phyloP scores from a whole-genome alignment of 768 basidiomycete genomes.

The Dioszegia aurantiaca region DNA sequence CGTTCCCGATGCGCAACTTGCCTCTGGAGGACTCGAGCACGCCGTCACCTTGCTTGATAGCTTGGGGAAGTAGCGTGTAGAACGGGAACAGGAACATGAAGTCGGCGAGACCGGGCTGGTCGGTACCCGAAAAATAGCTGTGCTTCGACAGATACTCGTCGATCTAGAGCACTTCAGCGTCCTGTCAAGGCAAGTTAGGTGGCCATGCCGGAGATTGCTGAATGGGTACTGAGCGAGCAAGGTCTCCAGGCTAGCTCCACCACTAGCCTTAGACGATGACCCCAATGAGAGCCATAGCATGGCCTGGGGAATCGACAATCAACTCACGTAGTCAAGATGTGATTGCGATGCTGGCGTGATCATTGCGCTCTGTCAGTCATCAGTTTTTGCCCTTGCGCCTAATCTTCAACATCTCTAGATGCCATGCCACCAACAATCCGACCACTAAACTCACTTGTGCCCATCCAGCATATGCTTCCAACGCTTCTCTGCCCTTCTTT shows the following conservation, averaged over 20 bases:
- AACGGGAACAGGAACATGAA: conserved; percentile 49
- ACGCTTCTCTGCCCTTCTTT: conserved; percentile 11
- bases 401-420: too few relatives aligned
- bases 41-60: conserved; percentile 26
- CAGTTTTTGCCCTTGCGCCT: too few relatives aligned
- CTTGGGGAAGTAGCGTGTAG: conserved; percentile 32
- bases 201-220: too few relatives aligned
- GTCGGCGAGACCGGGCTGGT: conserved; percentile 44
- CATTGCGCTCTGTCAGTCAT: not conserved
- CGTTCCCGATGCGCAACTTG: conserved; percentile 23
- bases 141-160: conserved; percentile 33
- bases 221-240: too few relatives aligned
- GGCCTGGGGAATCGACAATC: not conserved
- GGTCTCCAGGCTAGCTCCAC: too few relatives aligned
- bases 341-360: conserved; percentile 6
- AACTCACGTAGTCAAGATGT: conserved; percentile 17
- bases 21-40: conserved; percentile 1
- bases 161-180: conserved; percentile 37
- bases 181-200: too few relatives aligned
- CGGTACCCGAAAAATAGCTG: conserved; percentile 39
- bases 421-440: too few relatives aligned
- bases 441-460: conserved; percentile 10
- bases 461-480: conserved; percentile 15
- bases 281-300: too few relatives aligned
- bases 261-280: too few relatives aligned